phyloP scores from a whole-genome alignment of 768 basidiomycete genomes.

The Tephrocybe sp. region DNA sequence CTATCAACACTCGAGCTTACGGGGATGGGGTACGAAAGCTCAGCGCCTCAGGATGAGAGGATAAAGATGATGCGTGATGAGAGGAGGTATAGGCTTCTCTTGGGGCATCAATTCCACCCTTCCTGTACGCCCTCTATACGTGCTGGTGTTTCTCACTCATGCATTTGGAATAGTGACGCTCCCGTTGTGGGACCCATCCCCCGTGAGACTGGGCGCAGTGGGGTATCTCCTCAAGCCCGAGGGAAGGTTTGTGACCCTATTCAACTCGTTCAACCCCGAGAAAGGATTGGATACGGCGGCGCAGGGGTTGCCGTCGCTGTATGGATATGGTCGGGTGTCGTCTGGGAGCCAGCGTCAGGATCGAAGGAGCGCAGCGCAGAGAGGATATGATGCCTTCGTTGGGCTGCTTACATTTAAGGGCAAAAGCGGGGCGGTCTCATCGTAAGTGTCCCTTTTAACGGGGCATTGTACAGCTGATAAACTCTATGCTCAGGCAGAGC shows the following conservation, averaged over 20 bases:
- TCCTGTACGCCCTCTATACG: constrained; percentile 43
- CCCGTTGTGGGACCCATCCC: constrained; percentile 70
- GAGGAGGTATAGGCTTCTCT: constrained; percentile 61
- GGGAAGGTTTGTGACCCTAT: constrained; percentile 70
- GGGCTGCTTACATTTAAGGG: constrained; percentile 45
- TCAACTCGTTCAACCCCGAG: constrained; percentile 61
- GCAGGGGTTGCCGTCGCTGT: constrained; percentile 52
- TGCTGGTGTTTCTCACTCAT: neutral
- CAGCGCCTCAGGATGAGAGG: constrained; percentile 32
- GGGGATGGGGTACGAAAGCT: constrained; percentile 33
- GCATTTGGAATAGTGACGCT: constrained; percentile 42
- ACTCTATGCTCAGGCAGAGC: constrained; percentile 32
- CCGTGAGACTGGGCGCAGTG: constrained; percentile 64
- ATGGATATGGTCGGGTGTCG: constrained; percentile 60
- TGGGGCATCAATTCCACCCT: constrained; percentile 67
- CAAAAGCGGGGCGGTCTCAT: constrained; percentile 32
- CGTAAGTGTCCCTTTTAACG: constrained; percentile 28
- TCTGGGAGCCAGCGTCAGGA: constrained; percentile 50
- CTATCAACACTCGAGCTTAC: constrained; percentile 8
- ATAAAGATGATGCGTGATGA: constrained; percentile 53
- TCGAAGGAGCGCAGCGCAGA: constrained; percentile 56
- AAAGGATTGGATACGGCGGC: constrained; percentile 41
- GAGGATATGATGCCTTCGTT: constrained; percentile 54
- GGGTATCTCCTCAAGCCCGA: constrained; percentile 67
- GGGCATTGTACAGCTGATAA: neutral